Base-by-base conservation (phyloP, 2,329 filamentous ascomycete genomes). In the Aspergillus sclerotialis region DNA sequence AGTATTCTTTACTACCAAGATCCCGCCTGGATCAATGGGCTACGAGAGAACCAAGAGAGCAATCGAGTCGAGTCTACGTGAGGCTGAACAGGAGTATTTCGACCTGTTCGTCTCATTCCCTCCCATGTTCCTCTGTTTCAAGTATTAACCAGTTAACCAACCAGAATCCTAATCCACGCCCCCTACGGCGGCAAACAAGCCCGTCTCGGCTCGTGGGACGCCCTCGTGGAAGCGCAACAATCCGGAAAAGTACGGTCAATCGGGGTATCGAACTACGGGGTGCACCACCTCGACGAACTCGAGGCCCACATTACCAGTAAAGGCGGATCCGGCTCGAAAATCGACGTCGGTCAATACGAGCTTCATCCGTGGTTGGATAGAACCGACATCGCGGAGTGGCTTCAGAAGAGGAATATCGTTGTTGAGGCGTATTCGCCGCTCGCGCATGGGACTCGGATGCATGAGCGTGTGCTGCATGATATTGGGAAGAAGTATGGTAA, bases 281-380 rank as follows among this genome's bases (percentile, higher is more conserved):
- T 84, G 26, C 76, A 76, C 42, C 84, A 89, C 65, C 70, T 88
- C 32, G 72, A 84, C 43, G 82, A 88, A 53, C 64, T 88, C 31
- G 55, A 60, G 21, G 45, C 43, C 27, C 56, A 59, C 17, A 72
- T 86, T 50, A 68, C 70, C 2, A 72, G 72, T 0, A n/a, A n/a
- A n/a, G n/a, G n/a, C n/a, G 75, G 75, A 8, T 79, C 82, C 0
- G 68, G 70, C 1, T 71, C 84, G 29, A 57, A 66, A 7, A 84
- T 85, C 0, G 75, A 78, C 2, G 76, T 90, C 32, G 90, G 90
- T 50, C 85, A 92, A 63, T 81, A 89, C 48, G 82, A 90, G 56
- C 73, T 89, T 2, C 84, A 90, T 42, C 84, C 84, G 0, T 92
- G 90, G 72, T 86, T 89, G 56, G 87, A 82, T 2, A 76, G 81